phyloP scores from a whole-genome alignment of 352 stramenopile species.

The Pythium sp. region DNA sequence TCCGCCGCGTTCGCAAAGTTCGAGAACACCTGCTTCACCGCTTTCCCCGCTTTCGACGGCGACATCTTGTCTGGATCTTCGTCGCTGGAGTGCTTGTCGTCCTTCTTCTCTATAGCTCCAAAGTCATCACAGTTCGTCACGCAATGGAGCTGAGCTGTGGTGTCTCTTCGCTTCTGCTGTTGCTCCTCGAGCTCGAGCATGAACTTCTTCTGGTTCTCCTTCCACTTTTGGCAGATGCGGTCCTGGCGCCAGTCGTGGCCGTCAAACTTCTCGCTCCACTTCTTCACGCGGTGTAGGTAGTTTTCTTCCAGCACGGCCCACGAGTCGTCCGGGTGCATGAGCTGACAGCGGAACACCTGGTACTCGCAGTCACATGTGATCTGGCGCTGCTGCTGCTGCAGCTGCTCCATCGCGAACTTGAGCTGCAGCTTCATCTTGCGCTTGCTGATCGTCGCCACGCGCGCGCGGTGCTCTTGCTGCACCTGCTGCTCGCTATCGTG shows the following conservation, averaged over 20 bases:
- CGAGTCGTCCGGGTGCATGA: conserved; percentile 20
- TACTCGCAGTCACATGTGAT: conserved; percentile 42
- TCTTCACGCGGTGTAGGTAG: conserved; percentile 32
- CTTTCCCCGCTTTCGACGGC: conserved; percentile 25
- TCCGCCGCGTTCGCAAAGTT: conserved; percentile 54
- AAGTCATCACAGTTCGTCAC: conserved; percentile 5
- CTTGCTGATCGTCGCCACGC: conserved; percentile 3
- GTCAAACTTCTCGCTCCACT: conserved; percentile 61
- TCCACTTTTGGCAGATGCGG: conserved; percentile 68
- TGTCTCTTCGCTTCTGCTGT: not conserved
- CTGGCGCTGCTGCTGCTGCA: conserved; percentile 17
- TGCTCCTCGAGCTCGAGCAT: conserved; percentile 12
- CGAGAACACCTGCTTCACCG: conserved; percentile 48
- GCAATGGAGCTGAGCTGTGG: not conserved
- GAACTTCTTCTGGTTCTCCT: conserved; percentile 62
- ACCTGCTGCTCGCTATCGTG: not conserved
- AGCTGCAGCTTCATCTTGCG: conserved; percentile 8
- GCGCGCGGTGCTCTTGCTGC: not conserved
- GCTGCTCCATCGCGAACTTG: conserved; percentile 11
- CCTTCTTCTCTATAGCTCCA: not conserved
- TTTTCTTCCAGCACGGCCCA: conserved; percentile 26
- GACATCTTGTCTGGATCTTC: conserved; percentile 22
- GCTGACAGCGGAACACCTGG: conserved; percentile 43
- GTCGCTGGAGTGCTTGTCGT: not conserved
- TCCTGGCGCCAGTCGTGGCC: conserved; percentile 49